phyloP scores from a whole-genome alignment of 805 yeast genomes.

The Candida nitratophila region DNA sequence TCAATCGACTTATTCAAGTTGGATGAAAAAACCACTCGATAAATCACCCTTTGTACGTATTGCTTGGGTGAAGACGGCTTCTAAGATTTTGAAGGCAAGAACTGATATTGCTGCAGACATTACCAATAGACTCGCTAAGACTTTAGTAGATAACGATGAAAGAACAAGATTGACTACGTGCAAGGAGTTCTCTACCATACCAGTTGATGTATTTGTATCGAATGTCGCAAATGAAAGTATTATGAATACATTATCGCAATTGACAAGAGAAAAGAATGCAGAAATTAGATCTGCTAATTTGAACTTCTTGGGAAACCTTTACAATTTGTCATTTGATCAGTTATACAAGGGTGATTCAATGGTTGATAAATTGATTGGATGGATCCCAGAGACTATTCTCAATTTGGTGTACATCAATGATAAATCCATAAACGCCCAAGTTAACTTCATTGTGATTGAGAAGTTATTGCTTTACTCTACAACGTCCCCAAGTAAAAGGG shows the following conservation, averaged over 20 bases:
- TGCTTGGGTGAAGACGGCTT: conserved; percentile 60
- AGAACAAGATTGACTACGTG: conserved; percentile 62
- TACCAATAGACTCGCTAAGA: conserved; percentile 52
- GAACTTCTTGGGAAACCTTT: conserved; percentile 45
- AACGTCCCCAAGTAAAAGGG: conserved; percentile 35
- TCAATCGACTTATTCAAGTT: conserved; percentile 53
- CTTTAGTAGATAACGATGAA: conserved; percentile 71
- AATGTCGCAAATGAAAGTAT: conserved; percentile 41
- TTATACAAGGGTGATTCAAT: conserved; percentile 18
- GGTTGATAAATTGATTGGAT: conserved; percentile 28
- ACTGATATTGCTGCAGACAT: conserved; percentile 44
- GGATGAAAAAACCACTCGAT: conserved; percentile 75
- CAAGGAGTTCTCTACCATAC: conserved; percentile 38
- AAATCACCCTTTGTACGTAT: conserved; percentile 54
- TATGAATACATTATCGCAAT: conserved; percentile 47
- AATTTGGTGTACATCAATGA: conserved; percentile 71
- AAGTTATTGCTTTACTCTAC: conserved; percentile 50
- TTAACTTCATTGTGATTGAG: conserved; percentile 57
- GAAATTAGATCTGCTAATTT: conserved; percentile 60
- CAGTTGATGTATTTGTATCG: conserved; percentile 37
- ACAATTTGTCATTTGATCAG: conserved; percentile 36
- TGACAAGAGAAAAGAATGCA: conserved; percentile 64
- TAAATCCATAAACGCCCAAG: conserved; percentile 51
- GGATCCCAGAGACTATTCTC: conserved; percentile 62
- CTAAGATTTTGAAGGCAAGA: conserved; percentile 38